Evolutionary conservation across 2,329 filamentous ascomycete species (phyloP), one percentile per base, ranked within the genome.

Genomic region (Xylariales sp.): DNA sequence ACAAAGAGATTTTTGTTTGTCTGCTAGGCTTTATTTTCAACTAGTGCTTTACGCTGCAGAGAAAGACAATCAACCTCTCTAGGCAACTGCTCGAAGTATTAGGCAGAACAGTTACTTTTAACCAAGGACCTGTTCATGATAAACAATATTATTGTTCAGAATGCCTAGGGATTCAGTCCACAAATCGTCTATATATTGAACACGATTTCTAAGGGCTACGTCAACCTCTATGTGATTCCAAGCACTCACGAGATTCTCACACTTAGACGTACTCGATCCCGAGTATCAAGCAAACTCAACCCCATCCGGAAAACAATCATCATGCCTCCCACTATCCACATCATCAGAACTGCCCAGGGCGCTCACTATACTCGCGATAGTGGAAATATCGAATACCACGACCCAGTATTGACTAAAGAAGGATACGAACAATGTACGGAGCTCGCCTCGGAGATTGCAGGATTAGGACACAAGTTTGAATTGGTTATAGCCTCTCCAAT

Each of bases 271-370:
- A 3, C 2, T 56, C 41, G 10, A 50, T 14, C 10, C 6, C 39
- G 8, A 36, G 12, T 8, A 5, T 18, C 14, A 30, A 43, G n/a
- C 34, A 23, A 5, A 3, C 16, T 28, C 10, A 9, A 3, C 16
- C 9, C 46, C 53, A 18, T 1, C 23, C 9, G 10, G 16, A 59
- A 23, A 10, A n/a, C 10, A 43, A 41, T 7, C 50, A 56, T n/a
- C 45, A 68, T 68, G 65, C 1, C 61, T n/a, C 56, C 62, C 10
- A 65, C 62, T 10, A 49, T 68, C 10, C 56, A 68, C 16, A 1
- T 68, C 10, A 16, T 68, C 65, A 56, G 65, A 41, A 46, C 61
- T 16, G 65, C 50, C 3, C 18, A 61, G 12, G 50, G 45, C 2
- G 0, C 6, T 3, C 34, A 61, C 28, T 52, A 23, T 23, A 23